Base-by-base conservation (phyloP, 352 stramenopile genomes). In the Globisporangium echinulatum region DNA sequence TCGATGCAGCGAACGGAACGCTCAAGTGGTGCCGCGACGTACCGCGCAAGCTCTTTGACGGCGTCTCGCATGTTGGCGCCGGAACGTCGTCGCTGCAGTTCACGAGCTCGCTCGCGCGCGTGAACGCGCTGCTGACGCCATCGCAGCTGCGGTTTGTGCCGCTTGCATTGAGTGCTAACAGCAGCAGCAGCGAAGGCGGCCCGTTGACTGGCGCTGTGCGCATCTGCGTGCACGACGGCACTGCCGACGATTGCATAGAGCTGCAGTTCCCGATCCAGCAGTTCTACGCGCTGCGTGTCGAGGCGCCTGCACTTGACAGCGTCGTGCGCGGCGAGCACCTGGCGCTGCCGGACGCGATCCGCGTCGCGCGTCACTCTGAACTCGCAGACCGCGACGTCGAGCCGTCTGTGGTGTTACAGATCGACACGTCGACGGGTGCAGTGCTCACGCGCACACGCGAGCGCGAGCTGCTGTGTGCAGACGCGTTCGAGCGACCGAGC, bases 81-180 rank as follows among this genome's bases (percentile, higher is more conserved):
- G 59, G 38, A 7, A 52, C 19, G 9, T 49, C n/a, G 4, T 71
- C 47, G 36, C 37, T 71, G 15, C 63, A 47, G 4, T 13, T 76
- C 9, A 65, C 46, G 54, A 72, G 63, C 47, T 62, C 56, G 4
- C 54, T 74, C 38, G 50, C 40, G 19, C 72, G 60, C 36, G 40
- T 81, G 50, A 76, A 78, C 48, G 59, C 13, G 3, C 52, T 81
- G 44, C 63, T 79, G 15, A 14, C 64, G 7, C 55, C 69, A 36
- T 57, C 68, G 17, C 36, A 68, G 17, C 52, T 81, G 33, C 59
- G 69, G 42, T 49, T 81, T 56, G 13, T 66, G 5, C 46, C 46
- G 17, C 19, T 54, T 64, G 25, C 11, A 33, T 3, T 33, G 25
- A 33, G 25, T 33, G 25, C 25, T 33, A 33, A 33, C 25, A 33